Conservation (phyloP, 371 early-diverging fungal species). For the Actinomortierella wolfii region DNA sequence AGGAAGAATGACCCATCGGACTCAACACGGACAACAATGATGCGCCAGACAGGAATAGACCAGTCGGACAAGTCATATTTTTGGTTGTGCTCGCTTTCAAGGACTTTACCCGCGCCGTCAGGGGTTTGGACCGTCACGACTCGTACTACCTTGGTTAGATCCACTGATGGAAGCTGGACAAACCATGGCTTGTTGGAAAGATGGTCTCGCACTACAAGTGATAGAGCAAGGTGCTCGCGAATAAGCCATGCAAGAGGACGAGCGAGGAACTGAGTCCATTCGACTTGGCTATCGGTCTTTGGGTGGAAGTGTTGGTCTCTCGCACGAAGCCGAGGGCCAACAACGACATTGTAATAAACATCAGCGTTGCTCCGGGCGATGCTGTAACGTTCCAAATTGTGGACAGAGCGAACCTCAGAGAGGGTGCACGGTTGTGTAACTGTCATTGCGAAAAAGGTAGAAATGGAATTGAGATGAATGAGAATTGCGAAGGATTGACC, state of each 20-base stretch:
- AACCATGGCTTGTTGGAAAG: conserved; percentile 21
- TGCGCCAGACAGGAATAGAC: conserved; percentile 27
- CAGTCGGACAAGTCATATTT: conserved; percentile 10
- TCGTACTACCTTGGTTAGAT: conserved; percentile 14
- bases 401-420: conserved; percentile 21
- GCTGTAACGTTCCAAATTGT: conserved; percentile 27
- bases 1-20: conserved; percentile 28
- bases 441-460: no score
- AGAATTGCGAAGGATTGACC: no score
- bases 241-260: conserved; percentile 26
- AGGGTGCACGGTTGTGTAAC: neutral
- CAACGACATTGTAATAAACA: conserved; percentile 21
- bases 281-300: conserved; percentile 6
- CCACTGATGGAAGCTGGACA: conserved; percentile 19
- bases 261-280: conserved; percentile 23
- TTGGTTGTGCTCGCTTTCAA: conserved; percentile 18
- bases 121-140: conserved; percentile 9
- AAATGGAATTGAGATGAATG: no score
- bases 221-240: conserved; percentile 20
- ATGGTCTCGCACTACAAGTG: conserved; percentile 17
- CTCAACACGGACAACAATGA: conserved; percentile 20
- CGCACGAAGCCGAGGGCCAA: conserved; percentile 20
- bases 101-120: conserved; percentile 5
- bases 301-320: neutral
- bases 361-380: conserved; percentile 18